A percentile compares a stretch with the other conserved stretches of the same genome.
Conservation (phyloP, 1,284 basidiomycete genomes). For the Ustilago loliicola region DNA sequence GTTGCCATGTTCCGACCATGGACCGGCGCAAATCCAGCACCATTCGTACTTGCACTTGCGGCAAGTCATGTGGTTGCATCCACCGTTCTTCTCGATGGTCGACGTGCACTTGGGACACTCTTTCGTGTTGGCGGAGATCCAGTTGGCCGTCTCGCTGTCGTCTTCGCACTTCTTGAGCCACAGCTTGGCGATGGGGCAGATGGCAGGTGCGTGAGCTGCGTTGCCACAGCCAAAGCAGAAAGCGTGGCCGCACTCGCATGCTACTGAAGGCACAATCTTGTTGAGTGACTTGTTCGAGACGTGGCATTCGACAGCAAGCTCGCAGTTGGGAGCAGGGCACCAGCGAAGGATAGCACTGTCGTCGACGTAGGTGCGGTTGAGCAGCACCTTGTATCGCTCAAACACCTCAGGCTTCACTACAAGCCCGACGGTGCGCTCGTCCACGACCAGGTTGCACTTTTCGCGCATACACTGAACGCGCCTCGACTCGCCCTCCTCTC, state of each 20-base stretch:
- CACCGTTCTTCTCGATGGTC: conserved; percentile 99
- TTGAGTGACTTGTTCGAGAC: conserved; percentile 76
- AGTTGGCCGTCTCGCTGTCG: conserved; percentile 98
- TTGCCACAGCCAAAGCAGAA: conserved; percentile 74
- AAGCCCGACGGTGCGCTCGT: conserved; percentile 64
- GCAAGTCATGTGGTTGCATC: conserved; percentile 76
- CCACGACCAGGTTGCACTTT: conserved; percentile 82
- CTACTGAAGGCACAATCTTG: conserved; percentile 88
- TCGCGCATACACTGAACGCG: conserved; percentile 92
- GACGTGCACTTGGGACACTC: conserved; percentile 91
- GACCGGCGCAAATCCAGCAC: conserved; percentile 80
- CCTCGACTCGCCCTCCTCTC: conserved; percentile 86
- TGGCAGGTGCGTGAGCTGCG: conserved; percentile 86
- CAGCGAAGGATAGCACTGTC: conserved; percentile 87
- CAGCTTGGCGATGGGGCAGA: conserved; percentile 88
- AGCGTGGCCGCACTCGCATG: conserved; percentile 79
- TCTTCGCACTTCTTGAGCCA: conserved; percentile 98
- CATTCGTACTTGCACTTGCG: conserved; percentile 73
- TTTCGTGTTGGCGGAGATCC: conserved; percentile 99
- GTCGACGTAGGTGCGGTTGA: conserved; percentile 90
- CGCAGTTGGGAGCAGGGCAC: conserved; percentile 81
- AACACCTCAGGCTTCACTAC: conserved; percentile 70
- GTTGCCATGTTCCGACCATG: conserved; percentile 97
- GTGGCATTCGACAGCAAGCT: conserved; percentile 88
- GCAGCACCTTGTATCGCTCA: conserved; percentile 80